Conservation (phyloP, 2,329 filamentous ascomycete genomes). For the Lachnellula cervina region DNA sequence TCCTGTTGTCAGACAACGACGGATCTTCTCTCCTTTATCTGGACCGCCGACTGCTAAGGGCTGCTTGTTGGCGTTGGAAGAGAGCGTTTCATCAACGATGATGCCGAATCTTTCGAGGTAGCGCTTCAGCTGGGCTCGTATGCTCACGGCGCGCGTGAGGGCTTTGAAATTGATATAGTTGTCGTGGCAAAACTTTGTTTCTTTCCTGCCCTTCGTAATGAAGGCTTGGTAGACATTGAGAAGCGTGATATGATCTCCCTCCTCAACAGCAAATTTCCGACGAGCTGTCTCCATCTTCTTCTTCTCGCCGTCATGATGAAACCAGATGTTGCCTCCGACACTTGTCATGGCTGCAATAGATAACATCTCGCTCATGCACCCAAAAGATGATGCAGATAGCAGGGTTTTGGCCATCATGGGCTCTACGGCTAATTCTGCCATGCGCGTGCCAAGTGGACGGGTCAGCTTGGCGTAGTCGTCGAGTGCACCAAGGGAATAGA, state of each 20-base stretch:
- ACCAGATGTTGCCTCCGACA: conserved; percentile 76
- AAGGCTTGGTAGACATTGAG: conserved; percentile 93
- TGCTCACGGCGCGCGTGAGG: conserved; percentile 75
- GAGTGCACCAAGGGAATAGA: conserved; percentile 80
- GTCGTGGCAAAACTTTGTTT: conserved; percentile 80
- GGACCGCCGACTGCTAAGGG: conserved; percentile 36
- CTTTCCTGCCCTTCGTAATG: conserved; percentile 74
- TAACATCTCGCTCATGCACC: conserved; percentile 78
- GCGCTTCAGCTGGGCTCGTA: conserved; percentile 78
- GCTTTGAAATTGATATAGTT: conserved; percentile 84
- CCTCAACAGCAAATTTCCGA: conserved; percentile 81
- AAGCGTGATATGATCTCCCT: conserved; percentile 89
- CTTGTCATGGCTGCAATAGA: conserved; percentile 94
- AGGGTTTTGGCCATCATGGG: conserved; percentile 94
- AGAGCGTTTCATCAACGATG: conserved; percentile 58
- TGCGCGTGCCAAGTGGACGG: conserved; percentile 76
- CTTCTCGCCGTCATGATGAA: conserved; percentile 72
- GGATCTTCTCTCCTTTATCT: conserved; percentile 66
- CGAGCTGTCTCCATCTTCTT: conserved; percentile 69
- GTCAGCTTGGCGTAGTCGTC: conserved; percentile 90
- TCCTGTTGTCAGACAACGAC: conserved; percentile 78
- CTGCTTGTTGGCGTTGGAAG: conserved; percentile 30
- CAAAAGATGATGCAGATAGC: conserved; percentile 68
- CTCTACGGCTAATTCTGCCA: conserved; percentile 90
- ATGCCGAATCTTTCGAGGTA: conserved; percentile 85